These are phyloP conservation scores for Saccharata proteae DNA, from an alignment of 2,329 filamentous ascomycete species.

Conservation along the genomic window DNA sequence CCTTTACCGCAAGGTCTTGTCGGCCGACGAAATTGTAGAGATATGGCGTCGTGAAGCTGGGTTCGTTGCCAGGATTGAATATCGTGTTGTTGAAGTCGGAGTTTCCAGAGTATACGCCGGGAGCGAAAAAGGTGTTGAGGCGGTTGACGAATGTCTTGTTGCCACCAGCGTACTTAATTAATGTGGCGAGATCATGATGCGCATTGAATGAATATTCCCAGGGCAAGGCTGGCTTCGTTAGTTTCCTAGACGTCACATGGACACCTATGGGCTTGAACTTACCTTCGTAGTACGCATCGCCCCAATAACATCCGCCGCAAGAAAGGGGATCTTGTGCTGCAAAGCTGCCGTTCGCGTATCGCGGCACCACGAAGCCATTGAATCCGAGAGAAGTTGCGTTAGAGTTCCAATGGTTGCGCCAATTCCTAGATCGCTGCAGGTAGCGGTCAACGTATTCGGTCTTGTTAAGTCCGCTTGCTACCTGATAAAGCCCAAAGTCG, in stretches of 20 bases:
- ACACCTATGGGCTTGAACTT: no score
- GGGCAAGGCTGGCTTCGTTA: no score
- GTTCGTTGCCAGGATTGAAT: slow-evolving; percentile 58
- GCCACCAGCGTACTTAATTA: slow-evolving; percentile 47
- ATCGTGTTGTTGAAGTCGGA: slow-evolving; percentile 40
- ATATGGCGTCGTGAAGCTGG: slow-evolving; percentile 54
- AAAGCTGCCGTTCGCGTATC: slow-evolving; percentile 38
- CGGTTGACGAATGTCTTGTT: slow-evolving; percentile 41
- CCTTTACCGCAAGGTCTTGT: slow-evolving; percentile 48
- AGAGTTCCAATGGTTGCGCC: slow-evolving; percentile 61
- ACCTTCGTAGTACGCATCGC: slow-evolving; percentile 48
- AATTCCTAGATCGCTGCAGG: slow-evolving; percentile 51
- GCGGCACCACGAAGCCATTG: slow-evolving; percentile 54
- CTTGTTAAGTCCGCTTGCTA: slow-evolving; percentile 47
- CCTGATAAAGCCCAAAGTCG: slow-evolving; percentile 55
- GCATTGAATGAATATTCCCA: slow-evolving; percentile 58
- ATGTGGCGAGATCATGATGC: slow-evolving; percentile 49
- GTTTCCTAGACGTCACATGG: no score
- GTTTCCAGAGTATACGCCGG: slow-evolving; percentile 31
- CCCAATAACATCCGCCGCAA: slow-evolving; percentile 57
- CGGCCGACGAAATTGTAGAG: slow-evolving; percentile 56
- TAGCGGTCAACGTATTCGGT: slow-evolving; percentile 44
- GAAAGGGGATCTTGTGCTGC: slow-evolving; percentile 35
- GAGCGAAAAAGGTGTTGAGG: slow-evolving; percentile 49
- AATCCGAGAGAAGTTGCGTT: slow-evolving; percentile 46